Evolutionary conservation across 495 filamentous ascomycete species (phyloP).

Genomic region (Daldinia bambusicola): DNA sequence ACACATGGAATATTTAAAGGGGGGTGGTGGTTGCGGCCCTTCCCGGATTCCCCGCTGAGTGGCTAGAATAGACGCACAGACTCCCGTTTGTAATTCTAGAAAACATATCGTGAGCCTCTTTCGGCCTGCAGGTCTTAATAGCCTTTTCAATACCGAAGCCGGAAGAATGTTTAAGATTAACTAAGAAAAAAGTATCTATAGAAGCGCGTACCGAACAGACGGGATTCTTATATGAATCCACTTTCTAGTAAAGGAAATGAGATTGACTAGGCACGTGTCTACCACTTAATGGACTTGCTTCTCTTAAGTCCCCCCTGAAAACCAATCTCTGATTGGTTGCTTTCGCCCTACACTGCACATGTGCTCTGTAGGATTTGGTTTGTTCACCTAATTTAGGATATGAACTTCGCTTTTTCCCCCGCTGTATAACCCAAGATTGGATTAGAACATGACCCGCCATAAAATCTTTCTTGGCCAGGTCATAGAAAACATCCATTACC

Average conservation of each 20-base stretch:
- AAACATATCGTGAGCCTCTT: constrained; percentile 34
- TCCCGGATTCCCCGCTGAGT: constrained; percentile 41
- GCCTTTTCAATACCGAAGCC: constrained; percentile 32
- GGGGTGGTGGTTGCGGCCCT: constrained; percentile 40
- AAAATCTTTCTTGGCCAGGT: constrained; percentile 33
- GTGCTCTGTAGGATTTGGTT: constrained; percentile 17
- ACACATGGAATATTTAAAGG: constrained; percentile 24
- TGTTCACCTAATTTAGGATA: constrained; percentile 50
- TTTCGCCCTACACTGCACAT: constrained; percentile 11
- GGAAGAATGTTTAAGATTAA: constrained; percentile 22
- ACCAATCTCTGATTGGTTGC: constrained; percentile 33
- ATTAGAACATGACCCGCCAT: constrained; percentile 28
- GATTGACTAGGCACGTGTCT: constrained; percentile 38
- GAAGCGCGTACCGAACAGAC: constrained; percentile 36
- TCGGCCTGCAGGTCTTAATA: constrained; percentile 16
- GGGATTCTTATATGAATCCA: constrained; percentile 35
- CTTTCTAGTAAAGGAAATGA: constrained; percentile 17
- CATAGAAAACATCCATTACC: constrained; percentile 13
- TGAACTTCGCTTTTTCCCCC: constrained; percentile 41
- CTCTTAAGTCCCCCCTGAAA: constrained; percentile 18
- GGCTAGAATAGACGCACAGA: constrained; percentile 43
- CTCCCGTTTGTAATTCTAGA: constrained; percentile 39
- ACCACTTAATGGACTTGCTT: constrained; percentile 26
- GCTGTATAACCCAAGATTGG: constrained; percentile 38
- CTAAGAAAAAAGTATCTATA: constrained; percentile 14